Evolutionary conservation across 345 rosid species (phyloP), one percentile per base, ranked within the genome.

Genomic region (Aurinia saxatilis): DNA sequence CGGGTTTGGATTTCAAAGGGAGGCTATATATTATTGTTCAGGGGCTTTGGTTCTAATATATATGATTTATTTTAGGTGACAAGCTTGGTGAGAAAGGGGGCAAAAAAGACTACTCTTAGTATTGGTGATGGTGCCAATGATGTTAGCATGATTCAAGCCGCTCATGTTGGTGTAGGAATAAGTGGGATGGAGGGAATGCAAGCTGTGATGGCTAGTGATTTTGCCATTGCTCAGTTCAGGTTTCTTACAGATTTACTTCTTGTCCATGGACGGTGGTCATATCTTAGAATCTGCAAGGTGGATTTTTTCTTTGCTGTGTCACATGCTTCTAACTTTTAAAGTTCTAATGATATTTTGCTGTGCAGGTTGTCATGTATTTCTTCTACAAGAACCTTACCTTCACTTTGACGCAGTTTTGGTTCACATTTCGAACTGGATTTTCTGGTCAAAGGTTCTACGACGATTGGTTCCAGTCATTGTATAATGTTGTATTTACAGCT

Each of bases 171-270:
- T 41, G 73, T 95, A 61, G 99, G 99, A 67, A 95, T 95, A 72
- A 95, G 99, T 72, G 99, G 99, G 60, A 30, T 83, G 80, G 99
- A 95, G 75, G 99, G 99, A 63, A 90, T 90, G 98, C 96, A 95
- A 80, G 99, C 98, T 45, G 99, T 90, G 72, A 95, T 95, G 98
- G 99, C 99, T 51, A 95, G 99, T 84, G 99, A 95, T 75, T 95
- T 90, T 81, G 92, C 99, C 60, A 90, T 95, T 76, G 98, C 99
- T 39, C 99, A 95, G 75, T 95, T 90, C 71, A 87, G 95, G 49
- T 95, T 72, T 75, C 95, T 95, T 56, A 78, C 88, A 19, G 99
- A 95, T 79, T 78, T 95, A 66, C 96, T 95, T 68, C 96, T 95
- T 60, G 98, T 95, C 69, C 99, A 95, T 54, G 99, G 99, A 52